Evolutionary conservation across 2,329 filamentous ascomycete genomes (phyloP).

Genomic region (Akanthomyces lecanii): DNA sequence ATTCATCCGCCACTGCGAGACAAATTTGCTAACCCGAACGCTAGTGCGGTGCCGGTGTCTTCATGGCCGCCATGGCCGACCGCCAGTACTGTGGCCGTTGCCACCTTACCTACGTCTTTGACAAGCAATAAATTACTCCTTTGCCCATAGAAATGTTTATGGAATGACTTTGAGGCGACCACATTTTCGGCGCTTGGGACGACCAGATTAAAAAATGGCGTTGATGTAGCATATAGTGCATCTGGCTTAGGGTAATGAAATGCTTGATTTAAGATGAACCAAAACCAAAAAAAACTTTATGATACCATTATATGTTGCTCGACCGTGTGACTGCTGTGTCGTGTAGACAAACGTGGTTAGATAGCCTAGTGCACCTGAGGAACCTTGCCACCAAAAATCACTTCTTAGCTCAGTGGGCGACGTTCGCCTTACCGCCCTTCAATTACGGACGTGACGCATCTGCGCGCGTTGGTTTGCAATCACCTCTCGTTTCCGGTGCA

Average conservation of each 20-base stretch:
- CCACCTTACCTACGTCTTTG: constrained; percentile 70
- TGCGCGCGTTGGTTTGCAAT: too few relatives aligned
- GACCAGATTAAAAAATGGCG: constrained; percentile 32
- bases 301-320: constrained; percentile 21
- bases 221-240: constrained; percentile 43
- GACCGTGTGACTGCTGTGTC: neutral
- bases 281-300: neutral
- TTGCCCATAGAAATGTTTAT: constrained; percentile 11
- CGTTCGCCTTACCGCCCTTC: neutral
- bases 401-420: neutral
- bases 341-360: neutral
- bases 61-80: constrained; percentile 99
- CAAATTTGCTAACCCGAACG: neutral
- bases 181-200: constrained; percentile 16
- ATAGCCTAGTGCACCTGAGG: too few relatives aligned
- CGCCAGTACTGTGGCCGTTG: constrained; percentile 89
- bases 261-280: constrained; percentile 30
- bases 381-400: too few relatives aligned
- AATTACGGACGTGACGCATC: neutral
- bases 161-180: constrained; percentile 19
- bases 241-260: constrained; percentile 38
- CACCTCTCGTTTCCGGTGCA: neutral
- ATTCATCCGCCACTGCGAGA: neutral
- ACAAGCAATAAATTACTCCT: constrained; percentile 52
- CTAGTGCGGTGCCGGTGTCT: constrained; percentile 98